Conservation (phyloP, 768 basidiomycete species). For the Mycena olivaceomarginata region DNA sequence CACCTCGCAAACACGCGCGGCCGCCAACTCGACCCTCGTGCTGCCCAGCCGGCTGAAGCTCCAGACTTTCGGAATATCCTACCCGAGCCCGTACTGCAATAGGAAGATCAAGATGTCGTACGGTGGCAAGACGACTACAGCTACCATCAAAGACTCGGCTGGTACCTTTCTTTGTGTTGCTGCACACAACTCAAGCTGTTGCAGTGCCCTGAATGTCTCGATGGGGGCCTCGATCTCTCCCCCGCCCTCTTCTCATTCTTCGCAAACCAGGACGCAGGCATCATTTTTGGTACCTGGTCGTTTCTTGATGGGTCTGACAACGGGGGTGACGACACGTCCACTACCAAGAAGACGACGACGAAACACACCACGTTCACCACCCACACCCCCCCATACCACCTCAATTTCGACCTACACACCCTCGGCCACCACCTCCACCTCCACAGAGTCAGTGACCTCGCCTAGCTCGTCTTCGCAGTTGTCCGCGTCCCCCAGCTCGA, state of each 20-base stretch:
- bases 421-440: constrained; percentile 48
- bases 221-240: constrained; percentile 81
- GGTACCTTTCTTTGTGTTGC: constrained; percentile 24
- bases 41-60: too few relatives aligned
- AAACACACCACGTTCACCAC: constrained; percentile 38
- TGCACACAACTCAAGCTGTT: constrained; percentile 8
- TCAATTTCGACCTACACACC: constrained; percentile 39
- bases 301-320: constrained; percentile 60
- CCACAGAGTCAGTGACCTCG: constrained; percentile 25
- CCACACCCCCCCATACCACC: constrained; percentile 42
- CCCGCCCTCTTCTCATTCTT: constrained; percentile 81
- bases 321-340: constrained; percentile 8
- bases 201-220: constrained; percentile 82
- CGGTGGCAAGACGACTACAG: constrained; percentile 74
- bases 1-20: constrained; percentile 48
- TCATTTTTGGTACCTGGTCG: constrained; percentile 78
- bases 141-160: constrained; percentile 73
- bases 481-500: constrained; percentile 28
- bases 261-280: constrained; percentile 66
- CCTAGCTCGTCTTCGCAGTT: constrained; percentile 18
- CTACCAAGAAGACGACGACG: constrained; percentile 48
- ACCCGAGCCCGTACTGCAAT: constrained; percentile 81
- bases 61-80: constrained; percentile 29
- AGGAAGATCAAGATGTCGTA: constrained; percentile 76
- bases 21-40: constrained; percentile 48